Evolutionary conservation across 2,329 filamentous ascomycete species (phyloP).

Genomic region (Fusarium chaquense): DNA sequence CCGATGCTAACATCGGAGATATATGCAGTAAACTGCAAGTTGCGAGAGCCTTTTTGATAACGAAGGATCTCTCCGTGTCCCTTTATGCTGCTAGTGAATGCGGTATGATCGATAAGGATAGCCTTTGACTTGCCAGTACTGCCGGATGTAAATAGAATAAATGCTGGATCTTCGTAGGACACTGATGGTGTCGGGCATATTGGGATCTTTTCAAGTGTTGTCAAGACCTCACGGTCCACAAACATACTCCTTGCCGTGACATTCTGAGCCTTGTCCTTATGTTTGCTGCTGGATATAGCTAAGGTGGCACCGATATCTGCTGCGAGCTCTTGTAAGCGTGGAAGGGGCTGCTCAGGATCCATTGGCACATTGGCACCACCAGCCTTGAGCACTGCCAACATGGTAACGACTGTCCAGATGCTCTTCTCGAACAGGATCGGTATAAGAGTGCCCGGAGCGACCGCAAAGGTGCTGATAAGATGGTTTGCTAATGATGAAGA

Average conservation of each 20-base stretch:
- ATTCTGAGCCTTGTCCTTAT: too few relatives aligned
- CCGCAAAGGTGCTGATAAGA: too few relatives aligned
- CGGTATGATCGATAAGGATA: not conserved
- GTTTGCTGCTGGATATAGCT: too few relatives aligned
- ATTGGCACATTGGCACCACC: slow-evolving; percentile 5
- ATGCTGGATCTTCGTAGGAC: not conserved
- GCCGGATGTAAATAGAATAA: slow-evolving; percentile 1
- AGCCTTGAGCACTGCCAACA: not conserved
- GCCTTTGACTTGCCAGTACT: slow-evolving; percentile 10
- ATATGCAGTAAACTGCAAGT: slow-evolving; percentile 25
- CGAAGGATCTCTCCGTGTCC: slow-evolving; percentile 3
- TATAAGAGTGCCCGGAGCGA: too few relatives aligned
- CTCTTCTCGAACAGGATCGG: not conserved
- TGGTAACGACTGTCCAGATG: slow-evolving; percentile 1
- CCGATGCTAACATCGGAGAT: slow-evolving; percentile 13
- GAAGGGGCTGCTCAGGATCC: not conserved
- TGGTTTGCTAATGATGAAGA: too few relatives aligned
- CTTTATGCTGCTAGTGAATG: not conserved
- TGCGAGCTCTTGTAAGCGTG: too few relatives aligned
- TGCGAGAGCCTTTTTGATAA: slow-evolving; percentile 6
- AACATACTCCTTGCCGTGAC: too few relatives aligned
- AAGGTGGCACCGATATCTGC: too few relatives aligned
- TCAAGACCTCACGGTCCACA: too few relatives aligned
- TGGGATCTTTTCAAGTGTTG: too few relatives aligned
- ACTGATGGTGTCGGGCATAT: too few relatives aligned